Evolutionary conservation across 495 filamentous ascomycete genomes (phyloP), one percentile per base, ranked within the genome.

Genomic region (Penicillium cinerascens): DNA sequence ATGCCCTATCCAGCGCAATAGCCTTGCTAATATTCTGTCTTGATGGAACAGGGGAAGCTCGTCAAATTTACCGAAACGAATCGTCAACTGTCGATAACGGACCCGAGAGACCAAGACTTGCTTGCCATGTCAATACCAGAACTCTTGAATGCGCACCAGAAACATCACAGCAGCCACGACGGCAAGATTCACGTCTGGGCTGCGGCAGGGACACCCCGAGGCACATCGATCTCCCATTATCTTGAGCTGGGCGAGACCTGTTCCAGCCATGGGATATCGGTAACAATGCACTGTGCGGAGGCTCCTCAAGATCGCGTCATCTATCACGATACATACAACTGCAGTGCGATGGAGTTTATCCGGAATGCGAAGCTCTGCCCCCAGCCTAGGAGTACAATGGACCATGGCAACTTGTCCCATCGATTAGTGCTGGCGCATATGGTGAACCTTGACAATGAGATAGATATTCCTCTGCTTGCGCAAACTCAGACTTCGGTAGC

Each of bases 141-240:
- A 17, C 59, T 66, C 0, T 9, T 65, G 0, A 44, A 52, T 17
- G 47, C 58, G 16, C 63, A 69, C 51, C 15, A 54, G 39, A 47
- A 63, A 55, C 50, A 66, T 51, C 46, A 72, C 55, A 54, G 63
- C 49, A 49, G 60, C 49, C 45, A 67, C 56, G 54, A 71, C 27
- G 67, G 63, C 37, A 48, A 70, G 15, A 63, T 76, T 21, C 62
- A 69, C 10, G 68, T 77, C 13, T 77, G 74, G 74, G 72, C 71
- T 36, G 73, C 69, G 6, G 70, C 74, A 2, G 67, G 69, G 1
- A 77, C 74, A 15, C 74, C 74, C 6, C 64, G 74, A 2, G 73
- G 72, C 4, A 58, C 59, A 18, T 54, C 60, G 1, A 59, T 55
- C 17, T 55, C 45, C 2, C 49, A 52, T 1, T 69, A 61, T 20